phyloP scores from a whole-genome alignment of 2,329 filamentous ascomycete species.

The Alternaria sp. region DNA sequence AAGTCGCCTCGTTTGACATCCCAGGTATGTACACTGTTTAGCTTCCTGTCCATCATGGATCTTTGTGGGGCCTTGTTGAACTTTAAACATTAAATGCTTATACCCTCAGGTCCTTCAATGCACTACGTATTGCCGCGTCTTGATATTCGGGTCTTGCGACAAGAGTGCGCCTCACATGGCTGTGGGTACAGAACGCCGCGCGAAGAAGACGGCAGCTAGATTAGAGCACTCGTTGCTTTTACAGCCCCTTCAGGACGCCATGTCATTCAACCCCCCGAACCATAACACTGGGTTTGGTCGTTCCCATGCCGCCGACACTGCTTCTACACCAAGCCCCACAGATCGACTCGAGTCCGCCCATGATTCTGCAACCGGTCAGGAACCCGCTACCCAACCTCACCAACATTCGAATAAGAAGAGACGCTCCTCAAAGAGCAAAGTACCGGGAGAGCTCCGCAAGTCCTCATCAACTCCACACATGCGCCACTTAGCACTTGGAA shows the following conservation, averaged over 20 bases:
- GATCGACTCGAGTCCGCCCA: constrained; percentile 26
- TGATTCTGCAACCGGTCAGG: constrained; percentile 26
- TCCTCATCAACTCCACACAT: constrained; percentile 57
- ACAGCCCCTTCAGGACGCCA: constrained; percentile 39
- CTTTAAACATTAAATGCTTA: constrained; percentile 39
- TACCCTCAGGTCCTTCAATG: constrained; percentile 39
- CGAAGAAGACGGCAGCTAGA: constrained; percentile 43
- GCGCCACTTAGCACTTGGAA: constrained; percentile 48
- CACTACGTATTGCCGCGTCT: constrained; percentile 28
- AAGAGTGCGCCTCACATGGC: constrained; percentile 46
- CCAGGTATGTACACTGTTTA: constrained; percentile 38
- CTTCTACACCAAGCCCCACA: constrained; percentile 29
- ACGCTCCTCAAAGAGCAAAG: constrained; percentile 49
- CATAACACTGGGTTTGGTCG: constrained; percentile 36
- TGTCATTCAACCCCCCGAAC: constrained; percentile 43
- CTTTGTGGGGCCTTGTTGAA: constrained; percentile 28
- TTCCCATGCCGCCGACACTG: constrained; percentile 29
- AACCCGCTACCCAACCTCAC: constrained; percentile 24
- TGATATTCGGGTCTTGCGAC: constrained; percentile 36
- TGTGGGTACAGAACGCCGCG: constrained; percentile 45
- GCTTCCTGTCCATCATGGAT: constrained; percentile 20
- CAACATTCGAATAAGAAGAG: constrained; percentile 43
- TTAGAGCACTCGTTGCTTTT: constrained; percentile 43
- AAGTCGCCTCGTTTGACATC: constrained; percentile 34
- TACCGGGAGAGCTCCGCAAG: constrained; percentile 49